Conservation (phyloP, 768 basidiomycete species). For the Chalciporus chontae region DNA sequence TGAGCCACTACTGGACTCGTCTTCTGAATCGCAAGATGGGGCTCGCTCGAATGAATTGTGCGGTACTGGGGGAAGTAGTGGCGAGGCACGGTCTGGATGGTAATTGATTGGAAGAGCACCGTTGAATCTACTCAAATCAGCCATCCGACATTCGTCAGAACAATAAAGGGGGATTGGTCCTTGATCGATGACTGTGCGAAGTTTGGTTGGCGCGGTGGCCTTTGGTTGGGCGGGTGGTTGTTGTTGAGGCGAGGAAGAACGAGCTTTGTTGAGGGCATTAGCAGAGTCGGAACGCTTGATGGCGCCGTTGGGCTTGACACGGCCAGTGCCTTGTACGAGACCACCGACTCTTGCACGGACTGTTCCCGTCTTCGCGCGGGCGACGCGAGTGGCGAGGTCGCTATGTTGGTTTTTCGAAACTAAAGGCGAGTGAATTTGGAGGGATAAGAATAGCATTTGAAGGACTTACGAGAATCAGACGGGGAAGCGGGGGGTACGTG, state of each 20-base stretch:
- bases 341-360: constrained; percentile 42
- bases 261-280: constrained; percentile 16
- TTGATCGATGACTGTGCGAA: constrained; percentile 74
- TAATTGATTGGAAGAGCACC: constrained; percentile 44
- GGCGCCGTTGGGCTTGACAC: constrained; percentile 56
- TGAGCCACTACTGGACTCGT: constrained; percentile 40
- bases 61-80: constrained; percentile 39
- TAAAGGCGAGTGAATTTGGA: constrained; percentile 10
- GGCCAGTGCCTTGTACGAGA: constrained; percentile 64
- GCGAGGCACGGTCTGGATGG: constrained; percentile 43
- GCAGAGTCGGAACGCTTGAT: constrained; percentile 39
- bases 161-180: constrained; percentile 80
- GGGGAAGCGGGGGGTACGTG: constrained; percentile 38
- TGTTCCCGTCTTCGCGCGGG: constrained; percentile 35
- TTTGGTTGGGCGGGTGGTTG: constrained; percentile 21
- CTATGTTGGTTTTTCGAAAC: constrained; percentile 28
- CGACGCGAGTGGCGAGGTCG: constrained; percentile 25
- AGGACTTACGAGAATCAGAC: constrained; percentile 36
- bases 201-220: constrained; percentile 39
- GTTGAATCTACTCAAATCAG: constrained; percentile 47
- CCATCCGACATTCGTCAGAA: constrained; percentile 69
- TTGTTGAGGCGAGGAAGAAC: constrained; percentile 14
- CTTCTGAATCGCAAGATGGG: constrained; percentile 33
- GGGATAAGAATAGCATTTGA: neutral
- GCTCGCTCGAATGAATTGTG: constrained; percentile 34